A percentile compares a stretch with the other conserved stretches of the same genome.
phyloP scores from a whole-genome alignment of 2,329 filamentous ascomycete species.

The Cordyceps farinosa region DNA sequence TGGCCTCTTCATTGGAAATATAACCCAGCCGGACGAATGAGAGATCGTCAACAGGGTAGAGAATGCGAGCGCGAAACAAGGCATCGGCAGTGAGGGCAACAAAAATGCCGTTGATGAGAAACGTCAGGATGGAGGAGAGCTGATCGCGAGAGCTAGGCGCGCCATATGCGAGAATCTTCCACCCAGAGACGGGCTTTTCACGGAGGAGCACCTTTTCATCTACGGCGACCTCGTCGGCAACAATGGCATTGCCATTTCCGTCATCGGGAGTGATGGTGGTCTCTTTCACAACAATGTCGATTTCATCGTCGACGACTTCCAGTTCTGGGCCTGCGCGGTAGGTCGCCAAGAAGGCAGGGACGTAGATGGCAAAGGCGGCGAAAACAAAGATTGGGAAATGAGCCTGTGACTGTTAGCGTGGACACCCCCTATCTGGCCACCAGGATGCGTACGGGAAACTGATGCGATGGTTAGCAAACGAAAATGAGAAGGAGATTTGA shows the following conservation, averaged over 20 bases:
- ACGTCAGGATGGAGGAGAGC: conserved; percentile 62
- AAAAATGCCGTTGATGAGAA: conserved; percentile 68
- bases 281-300: conserved; percentile 54
- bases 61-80: conserved; percentile 67
- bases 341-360: conserved; percentile 59
- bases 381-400: conserved; percentile 52
- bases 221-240: conserved; percentile 54
- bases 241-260: conserved; percentile 33
- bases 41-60: conserved; percentile 69
- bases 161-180: conserved; percentile 70
- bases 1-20: conserved; percentile 75
- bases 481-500: not conserved
- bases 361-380: conserved; percentile 62
- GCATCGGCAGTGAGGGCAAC: conserved; percentile 72
- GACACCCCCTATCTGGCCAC: not conserved
- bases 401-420: conserved; percentile 28
- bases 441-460: conserved; percentile 36
- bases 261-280: conserved; percentile 31
- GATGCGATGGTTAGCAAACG: conserved; percentile 18
- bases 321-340: conserved; percentile 55
- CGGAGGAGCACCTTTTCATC: conserved; percentile 60
- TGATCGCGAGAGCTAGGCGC: conserved; percentile 69
- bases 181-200: conserved; percentile 52
- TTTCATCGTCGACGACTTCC: conserved; percentile 57
- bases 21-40: conserved; percentile 86